Evolutionary conservation across 805 yeast species (phyloP), one percentile per base, ranked within the genome.

Genomic region (Monosporozyma solicola): DNA sequence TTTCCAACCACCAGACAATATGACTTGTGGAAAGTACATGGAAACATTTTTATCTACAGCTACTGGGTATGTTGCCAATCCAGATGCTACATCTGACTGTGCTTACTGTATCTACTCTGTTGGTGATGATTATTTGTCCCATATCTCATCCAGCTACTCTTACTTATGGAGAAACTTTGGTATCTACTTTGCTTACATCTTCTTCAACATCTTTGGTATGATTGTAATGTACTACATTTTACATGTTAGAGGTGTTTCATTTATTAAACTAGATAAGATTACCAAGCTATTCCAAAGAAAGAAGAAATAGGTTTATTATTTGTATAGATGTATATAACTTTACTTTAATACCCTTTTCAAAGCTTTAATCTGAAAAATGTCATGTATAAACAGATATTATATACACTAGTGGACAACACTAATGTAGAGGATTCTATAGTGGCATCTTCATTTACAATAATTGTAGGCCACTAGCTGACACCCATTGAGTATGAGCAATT

Each of bases 111-210:
- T 75, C n/a, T 69, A 78, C 55, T 57, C 68, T 4, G 62, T 66
- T 10, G 84, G 91, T 7, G 78, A 85, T 64, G 73, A 67, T 0
- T 86, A 71, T 63, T 74, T 86, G 68, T 64, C 47, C 1, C 49
- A 49, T 35, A 58, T 74, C 22, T 59, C 58, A 13, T 60, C 72
- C n/a, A 47, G 57, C n/a, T 68, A 65, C 50, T 39, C 56, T 51
- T 58, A 72, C 51, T 69, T 72, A 58, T 80, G 86, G 84, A 74
- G 85, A 67, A 74, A 83, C 64, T 73, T 74, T 61, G 87, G 86
- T 58, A 72, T 83, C 27, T 77, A 75, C 59, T 65, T 77, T 54
- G 75, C 74, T 49, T 83, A 71, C 60, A 74, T 79, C 56, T 71
- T 66, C 25, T 70, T 80, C 59, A 77, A 80, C 58, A 55, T 69